phyloP scores from a whole-genome alignment of 2,329 filamentous ascomycete genomes.

The Akanthomyces lecanii region DNA sequence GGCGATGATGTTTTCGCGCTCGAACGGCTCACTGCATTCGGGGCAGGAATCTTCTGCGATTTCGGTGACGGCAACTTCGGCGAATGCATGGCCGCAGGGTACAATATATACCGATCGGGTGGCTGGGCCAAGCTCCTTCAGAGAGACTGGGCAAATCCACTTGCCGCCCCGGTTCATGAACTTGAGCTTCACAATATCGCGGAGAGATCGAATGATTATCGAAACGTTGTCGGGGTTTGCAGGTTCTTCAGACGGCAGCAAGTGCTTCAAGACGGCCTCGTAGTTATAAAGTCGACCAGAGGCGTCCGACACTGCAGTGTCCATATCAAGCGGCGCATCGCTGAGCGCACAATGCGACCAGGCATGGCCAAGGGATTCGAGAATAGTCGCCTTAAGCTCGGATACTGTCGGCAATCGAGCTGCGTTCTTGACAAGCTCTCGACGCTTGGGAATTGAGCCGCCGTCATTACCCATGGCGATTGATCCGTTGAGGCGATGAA shows the following conservation, averaged over 20 bases:
- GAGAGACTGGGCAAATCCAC: constrained; percentile 82
- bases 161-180: constrained; percentile 54
- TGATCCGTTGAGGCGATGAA: constrained; percentile 15
- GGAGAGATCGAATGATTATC: constrained; percentile 69
- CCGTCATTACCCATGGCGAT: constrained; percentile 89
- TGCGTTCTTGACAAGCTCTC: constrained; percentile 92
- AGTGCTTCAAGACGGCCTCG: constrained; percentile 70
- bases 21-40: constrained; percentile 73
- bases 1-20: constrained; percentile 70
- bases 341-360: constrained; percentile 91
- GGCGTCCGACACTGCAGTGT: constrained; percentile 78
- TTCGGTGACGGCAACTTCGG: constrained; percentile 78
- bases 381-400: constrained; percentile 82
- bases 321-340: constrained; percentile 62
- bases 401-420: constrained; percentile 76
- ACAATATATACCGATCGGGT: constrained; percentile 84
- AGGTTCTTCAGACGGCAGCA: constrained; percentile 58
- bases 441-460: constrained; percentile 90
- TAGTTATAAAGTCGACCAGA: constrained; percentile 90
- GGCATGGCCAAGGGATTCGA: constrained; percentile 78
- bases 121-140: constrained; percentile 75
- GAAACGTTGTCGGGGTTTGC: constrained; percentile 41
- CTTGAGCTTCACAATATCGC: constrained; percentile 82
- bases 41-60: constrained; percentile 60
- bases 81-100: constrained; percentile 92